phyloP scores from a whole-genome alignment of 192 early-diverging fungal species.

The Coemansia nantahalensis region DNA sequence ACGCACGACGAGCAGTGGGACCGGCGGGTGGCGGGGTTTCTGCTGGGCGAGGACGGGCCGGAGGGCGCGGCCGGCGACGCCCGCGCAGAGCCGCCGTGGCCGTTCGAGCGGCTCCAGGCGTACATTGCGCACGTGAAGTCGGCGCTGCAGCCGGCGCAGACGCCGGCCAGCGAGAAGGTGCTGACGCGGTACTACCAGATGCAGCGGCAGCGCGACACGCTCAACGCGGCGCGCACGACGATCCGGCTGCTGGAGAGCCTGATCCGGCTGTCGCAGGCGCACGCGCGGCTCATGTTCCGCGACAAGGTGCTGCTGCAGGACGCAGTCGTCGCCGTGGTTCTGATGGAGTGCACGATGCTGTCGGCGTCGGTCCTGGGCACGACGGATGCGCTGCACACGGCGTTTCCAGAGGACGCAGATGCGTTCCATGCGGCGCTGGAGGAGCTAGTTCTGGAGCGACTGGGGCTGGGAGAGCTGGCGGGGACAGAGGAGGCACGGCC shows the following conservation, averaged over 20 bases:
- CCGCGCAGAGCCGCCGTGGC: conserved; percentile 68
- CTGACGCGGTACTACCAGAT: conserved; percentile 69
- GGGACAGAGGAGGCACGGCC: neutral
- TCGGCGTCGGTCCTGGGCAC: conserved; percentile 54
- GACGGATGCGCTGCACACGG: conserved; percentile 56
- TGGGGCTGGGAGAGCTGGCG: conserved; percentile 50
- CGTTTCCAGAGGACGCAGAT: conserved; percentile 61
- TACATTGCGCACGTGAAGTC: conserved; percentile 65
- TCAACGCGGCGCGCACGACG: conserved; percentile 70
- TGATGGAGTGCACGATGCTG: conserved; percentile 61
- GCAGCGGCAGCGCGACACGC: conserved; percentile 63
- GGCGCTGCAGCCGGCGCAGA: conserved; percentile 55
- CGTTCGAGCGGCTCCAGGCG: conserved; percentile 62
- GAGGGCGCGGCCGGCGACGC: too few relatives aligned
- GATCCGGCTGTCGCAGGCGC: conserved; percentile 63
- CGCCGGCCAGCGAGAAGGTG: conserved; percentile 61
- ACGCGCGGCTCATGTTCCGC: conserved; percentile 64
- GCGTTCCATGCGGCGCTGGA: conserved; percentile 45
- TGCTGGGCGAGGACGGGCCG: too few relatives aligned
- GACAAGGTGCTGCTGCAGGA: conserved; percentile 36
- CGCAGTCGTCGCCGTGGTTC: conserved; percentile 4
- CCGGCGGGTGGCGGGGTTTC: too few relatives aligned
- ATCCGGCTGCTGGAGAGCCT: conserved; percentile 63
- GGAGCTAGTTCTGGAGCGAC: conserved; percentile 33
- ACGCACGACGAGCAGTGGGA: too few relatives aligned